Percentiles rank a stretch among this genome's conserved stretches.
phyloP scores from a whole-genome alignment of 2,329 filamentous ascomycete genomes.

The Paecilomyces variotii region DNA sequence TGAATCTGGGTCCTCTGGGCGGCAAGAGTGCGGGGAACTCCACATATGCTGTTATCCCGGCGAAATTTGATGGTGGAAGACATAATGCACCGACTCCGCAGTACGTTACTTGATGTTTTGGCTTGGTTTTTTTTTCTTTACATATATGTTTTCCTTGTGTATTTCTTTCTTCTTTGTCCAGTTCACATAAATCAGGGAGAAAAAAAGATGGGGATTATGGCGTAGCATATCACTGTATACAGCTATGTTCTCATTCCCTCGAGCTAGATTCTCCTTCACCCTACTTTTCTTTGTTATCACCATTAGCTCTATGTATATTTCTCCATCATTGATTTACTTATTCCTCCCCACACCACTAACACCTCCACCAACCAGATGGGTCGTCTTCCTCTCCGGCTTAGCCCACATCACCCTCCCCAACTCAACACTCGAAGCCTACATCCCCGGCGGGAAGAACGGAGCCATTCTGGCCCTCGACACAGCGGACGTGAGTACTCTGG shows the following conservation, averaged over 20 bases:
- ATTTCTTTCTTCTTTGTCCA: too few species aligned
- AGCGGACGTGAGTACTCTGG: constrained; percentile 28
- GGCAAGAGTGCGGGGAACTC: constrained; percentile 14
- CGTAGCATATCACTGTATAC: too few species aligned
- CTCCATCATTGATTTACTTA: neutral
- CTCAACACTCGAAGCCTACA: constrained; percentile 23
- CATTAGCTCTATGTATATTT: neutral
- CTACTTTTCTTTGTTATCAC: too few species aligned
- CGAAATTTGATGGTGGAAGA: constrained; percentile 30
- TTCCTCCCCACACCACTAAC: too few species aligned
- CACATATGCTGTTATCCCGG: constrained; percentile 31
- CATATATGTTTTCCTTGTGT: too few species aligned
- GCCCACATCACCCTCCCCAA: constrained; percentile 37
- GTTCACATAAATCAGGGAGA: too few species aligned
- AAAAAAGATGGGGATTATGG: too few species aligned
- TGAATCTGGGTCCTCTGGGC: constrained; percentile 24
- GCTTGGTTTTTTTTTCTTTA: neutral
- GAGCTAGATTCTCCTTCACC: too few species aligned
- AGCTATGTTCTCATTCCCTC: too few species aligned
- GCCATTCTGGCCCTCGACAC: constrained; percentile 39
- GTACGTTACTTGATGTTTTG: constrained; percentile 18
- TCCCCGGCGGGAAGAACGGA: constrained; percentile 35
- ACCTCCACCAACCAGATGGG: constrained; percentile 15
- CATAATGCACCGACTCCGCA: constrained; percentile 38
- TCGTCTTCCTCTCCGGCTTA: constrained; percentile 33